phyloP scores from a whole-genome alignment of 345 rosid genomes.

The Lumnitzera racemosa region DNA sequence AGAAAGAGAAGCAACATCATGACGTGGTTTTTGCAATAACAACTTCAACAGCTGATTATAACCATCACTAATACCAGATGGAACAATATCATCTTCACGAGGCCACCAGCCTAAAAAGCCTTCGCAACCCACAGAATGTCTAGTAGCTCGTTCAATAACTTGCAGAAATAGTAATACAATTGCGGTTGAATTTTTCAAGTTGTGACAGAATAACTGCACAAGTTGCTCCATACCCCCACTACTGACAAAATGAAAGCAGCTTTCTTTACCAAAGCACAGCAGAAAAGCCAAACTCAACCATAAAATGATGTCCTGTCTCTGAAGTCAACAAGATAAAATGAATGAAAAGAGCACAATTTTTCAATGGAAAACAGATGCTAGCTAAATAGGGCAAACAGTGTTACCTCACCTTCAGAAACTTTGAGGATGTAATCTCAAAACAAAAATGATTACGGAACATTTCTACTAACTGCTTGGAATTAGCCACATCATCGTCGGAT shows the following conservation, averaged over 20 bases:
- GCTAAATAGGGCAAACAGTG: not conserved
- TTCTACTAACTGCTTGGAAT: conserved; percentile 66
- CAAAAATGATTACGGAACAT: conserved; percentile 36
- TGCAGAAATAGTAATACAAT: conserved; percentile 54
- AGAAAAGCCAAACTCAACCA: conserved; percentile 66
- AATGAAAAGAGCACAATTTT: not conserved
- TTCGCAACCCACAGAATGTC: conserved; percentile 88
- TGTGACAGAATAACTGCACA: conserved; percentile 39
- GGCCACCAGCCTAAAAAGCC: conserved; percentile 98
- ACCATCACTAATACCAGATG: conserved; percentile 69
- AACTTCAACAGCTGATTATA: conserved; percentile 68
- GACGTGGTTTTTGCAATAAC: conserved; percentile 71
- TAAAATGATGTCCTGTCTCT: conserved; percentile 62
- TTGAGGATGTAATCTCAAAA: conserved; percentile 31
- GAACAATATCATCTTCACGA: conserved; percentile 70
- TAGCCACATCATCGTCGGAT: conserved; percentile 38
- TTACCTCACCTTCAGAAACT: conserved; percentile 49
- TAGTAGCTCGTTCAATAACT: conserved; percentile 87
- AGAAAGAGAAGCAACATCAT: conserved; percentile 79
- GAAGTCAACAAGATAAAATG: conserved; percentile 28
- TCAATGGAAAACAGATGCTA: no score
- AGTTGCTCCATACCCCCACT: conserved; percentile 79
- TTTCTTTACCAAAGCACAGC: conserved; percentile 79
- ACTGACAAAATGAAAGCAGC: conserved; percentile 89
- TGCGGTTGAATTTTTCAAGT: conserved; percentile 45